Evolutionary conservation across 1,284 basidiomycete species (phyloP).

Genomic region (Ceratobasidium theobromae): DNA sequence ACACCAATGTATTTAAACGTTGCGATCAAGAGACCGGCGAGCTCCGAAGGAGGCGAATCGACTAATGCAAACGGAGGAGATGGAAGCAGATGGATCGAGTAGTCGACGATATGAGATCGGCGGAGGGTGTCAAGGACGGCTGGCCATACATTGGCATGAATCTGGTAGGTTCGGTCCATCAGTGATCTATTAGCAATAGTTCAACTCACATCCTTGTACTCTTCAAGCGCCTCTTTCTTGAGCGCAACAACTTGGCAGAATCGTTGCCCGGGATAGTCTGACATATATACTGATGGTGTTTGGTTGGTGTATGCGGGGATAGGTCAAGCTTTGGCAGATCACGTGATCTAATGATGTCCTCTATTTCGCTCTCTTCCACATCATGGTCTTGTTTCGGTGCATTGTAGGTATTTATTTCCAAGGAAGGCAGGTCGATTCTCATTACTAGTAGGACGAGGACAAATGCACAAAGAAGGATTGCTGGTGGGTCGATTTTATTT

Average conservation of each 20-base stretch:
- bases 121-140: slow-evolving; percentile 66
- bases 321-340: background rate
- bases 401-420: background rate
- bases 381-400: background rate
- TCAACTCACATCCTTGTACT: slow-evolving; percentile 57
- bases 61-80: slow-evolving; percentile 47
- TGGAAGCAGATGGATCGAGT: slow-evolving; percentile 71
- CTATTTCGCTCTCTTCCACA: slow-evolving; percentile 1
- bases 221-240: slow-evolving; percentile 60
- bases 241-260: slow-evolving; percentile 78
- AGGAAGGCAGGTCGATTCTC: background rate
- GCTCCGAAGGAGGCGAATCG: slow-evolving; percentile 5
- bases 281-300: too few species aligned
- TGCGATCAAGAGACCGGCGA: slow-evolving; percentile 61
- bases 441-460: slow-evolving; percentile 10
- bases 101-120: slow-evolving; percentile 70
- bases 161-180: slow-evolving; percentile 37
- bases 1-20: slow-evolving; percentile 58
- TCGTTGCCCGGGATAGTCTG: slow-evolving; percentile 53
- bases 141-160: slow-evolving; percentile 71
- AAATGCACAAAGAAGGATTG: background rate
- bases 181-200: background rate
- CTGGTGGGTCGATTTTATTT: background rate
- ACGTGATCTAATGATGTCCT: slow-evolving; percentile 9
- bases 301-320: slow-evolving; percentile 13